Evolutionary conservation across 2,329 filamentous ascomycete species (phyloP).

Genomic region (Calonectria pauciramosa): DNA sequence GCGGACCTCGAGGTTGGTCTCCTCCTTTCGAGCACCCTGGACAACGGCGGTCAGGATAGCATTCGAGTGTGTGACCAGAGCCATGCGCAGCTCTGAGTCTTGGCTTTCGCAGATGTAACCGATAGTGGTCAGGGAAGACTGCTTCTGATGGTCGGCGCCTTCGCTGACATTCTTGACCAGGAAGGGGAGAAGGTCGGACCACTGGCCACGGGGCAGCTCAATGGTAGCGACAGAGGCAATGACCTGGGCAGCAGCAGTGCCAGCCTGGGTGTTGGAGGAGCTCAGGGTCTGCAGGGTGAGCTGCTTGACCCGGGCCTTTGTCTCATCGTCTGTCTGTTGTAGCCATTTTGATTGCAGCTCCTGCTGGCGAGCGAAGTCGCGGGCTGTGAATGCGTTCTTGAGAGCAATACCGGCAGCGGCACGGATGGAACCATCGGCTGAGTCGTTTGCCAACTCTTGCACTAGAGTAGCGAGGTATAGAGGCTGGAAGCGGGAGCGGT

Average conservation of each 20-base stretch:
- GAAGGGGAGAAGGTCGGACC: conserved; percentile 89
- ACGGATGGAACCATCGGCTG: conserved; percentile 85
- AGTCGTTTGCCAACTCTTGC: conserved; percentile 93
- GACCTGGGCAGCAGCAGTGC: conserved; percentile 92
- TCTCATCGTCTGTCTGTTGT: conserved; percentile 81
- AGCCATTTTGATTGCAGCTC: conserved; percentile 96
- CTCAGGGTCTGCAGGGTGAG: conserved; percentile 89
- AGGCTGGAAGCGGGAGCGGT: conserved; percentile 68
- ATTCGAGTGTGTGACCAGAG: conserved; percentile 90
- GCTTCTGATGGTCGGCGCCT: conserved; percentile 90
- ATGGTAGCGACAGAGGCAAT: conserved; percentile 95
- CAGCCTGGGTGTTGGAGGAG: conserved; percentile 85
- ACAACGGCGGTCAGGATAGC: conserved; percentile 98
- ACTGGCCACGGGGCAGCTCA: conserved; percentile 93
- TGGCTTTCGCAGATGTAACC: conserved; percentile 98
- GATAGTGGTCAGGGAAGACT: conserved; percentile 94
- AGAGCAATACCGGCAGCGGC: conserved; percentile 95
- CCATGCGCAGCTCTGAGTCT: conserved; percentile 85
- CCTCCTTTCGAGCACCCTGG: conserved; percentile 96
- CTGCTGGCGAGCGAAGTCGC: conserved; percentile 88
- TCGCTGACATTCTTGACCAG: conserved; percentile 94
- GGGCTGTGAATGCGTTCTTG: conserved; percentile 97
- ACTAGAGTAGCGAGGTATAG: conserved; percentile 94
- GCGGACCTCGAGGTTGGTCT: conserved; percentile 90
- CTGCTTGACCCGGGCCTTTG: conserved; percentile 90